Evolutionary conservation across 2,329 filamentous ascomycete species (phyloP).

Genomic region (Clarireedia homoeocarpa): DNA sequence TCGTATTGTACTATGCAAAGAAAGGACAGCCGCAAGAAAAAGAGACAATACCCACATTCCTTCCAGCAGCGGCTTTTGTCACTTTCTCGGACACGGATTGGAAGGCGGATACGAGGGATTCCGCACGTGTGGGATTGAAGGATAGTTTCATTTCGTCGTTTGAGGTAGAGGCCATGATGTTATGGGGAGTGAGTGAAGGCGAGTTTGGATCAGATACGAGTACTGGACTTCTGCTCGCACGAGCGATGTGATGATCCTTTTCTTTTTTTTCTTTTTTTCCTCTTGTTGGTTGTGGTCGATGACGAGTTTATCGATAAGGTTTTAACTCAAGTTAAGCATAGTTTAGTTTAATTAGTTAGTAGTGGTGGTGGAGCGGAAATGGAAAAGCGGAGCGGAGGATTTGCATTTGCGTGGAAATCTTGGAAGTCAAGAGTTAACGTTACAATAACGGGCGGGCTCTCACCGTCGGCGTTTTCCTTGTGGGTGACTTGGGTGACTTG

Average conservation of each 20-base stretch:
- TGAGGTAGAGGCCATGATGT: background rate
- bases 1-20: background rate
- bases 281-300: background rate
- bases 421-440: too few species aligned
- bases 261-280: background rate
- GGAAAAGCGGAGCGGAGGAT: background rate
- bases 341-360: too few species aligned
- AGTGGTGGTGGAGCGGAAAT: background rate
- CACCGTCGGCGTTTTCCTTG: too few species aligned
- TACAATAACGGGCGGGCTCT: too few species aligned
- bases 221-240: too few species aligned
- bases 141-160: constrained; percentile 40
- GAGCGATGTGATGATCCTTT: background rate
- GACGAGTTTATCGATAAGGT: background rate
- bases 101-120: constrained; percentile 55
- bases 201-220: background rate
- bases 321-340: background rate
- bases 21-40: background rate
- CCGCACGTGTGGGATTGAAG: constrained; percentile 52
- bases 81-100: constrained; percentile 52
- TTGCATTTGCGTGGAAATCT: background rate
- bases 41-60: constrained; percentile 41
- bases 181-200: background rate
- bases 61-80: constrained; percentile 42
- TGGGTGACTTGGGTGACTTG: too few species aligned